A percentile compares a stretch with the other conserved stretches of the same genome.
Evolutionary conservation across 169 alveolate genomes (phyloP).

Genomic region (Ichthyophthirius multifiliis): DNA sequence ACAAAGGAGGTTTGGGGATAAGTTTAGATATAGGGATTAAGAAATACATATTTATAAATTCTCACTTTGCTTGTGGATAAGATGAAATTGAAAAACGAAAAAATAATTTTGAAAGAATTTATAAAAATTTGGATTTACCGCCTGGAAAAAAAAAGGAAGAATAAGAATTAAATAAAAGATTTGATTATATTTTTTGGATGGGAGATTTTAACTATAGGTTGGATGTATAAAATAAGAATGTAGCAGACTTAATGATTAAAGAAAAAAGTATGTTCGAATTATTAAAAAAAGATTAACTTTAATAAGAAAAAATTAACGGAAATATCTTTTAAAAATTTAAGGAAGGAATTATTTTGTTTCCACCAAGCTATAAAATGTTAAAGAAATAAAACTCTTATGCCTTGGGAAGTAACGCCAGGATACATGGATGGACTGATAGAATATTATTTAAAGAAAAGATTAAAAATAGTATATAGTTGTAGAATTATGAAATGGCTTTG

Average conservation of each 20-base stretch:
- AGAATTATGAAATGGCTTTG: not conserved
- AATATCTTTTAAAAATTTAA: constrained; percentile 33
- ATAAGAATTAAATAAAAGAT: not conserved
- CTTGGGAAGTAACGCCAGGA: not conserved
- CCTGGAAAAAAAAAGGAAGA: not conserved
- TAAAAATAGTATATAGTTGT: not conserved
- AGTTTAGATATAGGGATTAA: constrained; percentile 51
- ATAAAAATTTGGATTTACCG: not conserved
- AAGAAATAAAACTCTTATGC: not conserved
- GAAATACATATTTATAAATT: constrained; percentile 32
- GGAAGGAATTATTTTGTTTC: constrained; percentile 49
- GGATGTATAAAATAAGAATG: constrained; percentile 9
- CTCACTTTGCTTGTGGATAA: constrained; percentile 47
- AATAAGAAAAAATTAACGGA: constrained; percentile 23
- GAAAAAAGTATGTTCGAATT: constrained; percentile 14
- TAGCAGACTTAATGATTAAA: constrained; percentile 26
- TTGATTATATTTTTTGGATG: constrained; percentile 48
- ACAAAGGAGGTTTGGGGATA: constrained; percentile 75
- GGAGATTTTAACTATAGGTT: constrained; percentile 55
- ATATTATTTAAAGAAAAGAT: not conserved
- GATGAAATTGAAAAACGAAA: constrained; percentile 22
- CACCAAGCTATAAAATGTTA: constrained; percentile 44
- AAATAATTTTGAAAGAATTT: not conserved
- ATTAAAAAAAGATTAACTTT: constrained; percentile 19
- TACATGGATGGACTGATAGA: constrained; percentile 20